phyloP scores from a whole-genome alignment of 371 early-diverging fungal genomes.

The Mortierella sp. region DNA sequence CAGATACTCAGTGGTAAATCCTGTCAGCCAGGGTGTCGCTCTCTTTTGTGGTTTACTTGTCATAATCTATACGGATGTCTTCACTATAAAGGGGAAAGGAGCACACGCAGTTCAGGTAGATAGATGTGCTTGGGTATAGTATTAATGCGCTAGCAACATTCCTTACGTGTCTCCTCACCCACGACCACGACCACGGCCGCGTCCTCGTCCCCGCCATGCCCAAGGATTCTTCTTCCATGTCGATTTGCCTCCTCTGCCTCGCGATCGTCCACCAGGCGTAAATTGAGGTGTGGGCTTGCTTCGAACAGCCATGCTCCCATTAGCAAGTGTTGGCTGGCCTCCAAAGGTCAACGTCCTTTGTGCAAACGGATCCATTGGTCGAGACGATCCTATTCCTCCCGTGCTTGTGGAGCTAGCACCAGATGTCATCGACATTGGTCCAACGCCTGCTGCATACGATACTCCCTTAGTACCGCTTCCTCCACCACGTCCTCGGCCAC shows the following conservation, averaged over 20 bases:
- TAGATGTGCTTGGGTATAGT: too few relatives aligned
- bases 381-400: slow-evolving; percentile 4
- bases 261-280: slow-evolving; percentile 1
- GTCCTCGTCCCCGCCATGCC: not conserved
- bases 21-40: too few relatives aligned
- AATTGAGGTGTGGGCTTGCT: slow-evolving; percentile 38
- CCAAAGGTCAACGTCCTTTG: slow-evolving; percentile 10
- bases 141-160: too few relatives aligned
- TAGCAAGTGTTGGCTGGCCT: slow-evolving; percentile 27
- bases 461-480: slow-evolving; percentile 8
- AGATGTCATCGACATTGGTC: slow-evolving; percentile 4
- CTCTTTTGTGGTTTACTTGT: too few relatives aligned
- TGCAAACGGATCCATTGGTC: slow-evolving; percentile 3
- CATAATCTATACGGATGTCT: too few relatives aligned
- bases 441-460: slow-evolving; percentile 31
- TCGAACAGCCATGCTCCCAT: slow-evolving; percentile 43
- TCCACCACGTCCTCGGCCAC: slow-evolving; percentile 24
- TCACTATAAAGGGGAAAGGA: too few relatives aligned
- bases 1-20: too few relatives aligned
- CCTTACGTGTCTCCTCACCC: too few relatives aligned
- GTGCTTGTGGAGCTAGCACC: not conserved
- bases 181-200: too few relatives aligned
- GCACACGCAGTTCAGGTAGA: too few relatives aligned
- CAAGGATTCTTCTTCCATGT: not conserved
- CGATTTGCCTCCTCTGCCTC: slow-evolving; percentile 14